Conservation (phyloP, 441 rosid species). For the Populus hybrid region DNA sequence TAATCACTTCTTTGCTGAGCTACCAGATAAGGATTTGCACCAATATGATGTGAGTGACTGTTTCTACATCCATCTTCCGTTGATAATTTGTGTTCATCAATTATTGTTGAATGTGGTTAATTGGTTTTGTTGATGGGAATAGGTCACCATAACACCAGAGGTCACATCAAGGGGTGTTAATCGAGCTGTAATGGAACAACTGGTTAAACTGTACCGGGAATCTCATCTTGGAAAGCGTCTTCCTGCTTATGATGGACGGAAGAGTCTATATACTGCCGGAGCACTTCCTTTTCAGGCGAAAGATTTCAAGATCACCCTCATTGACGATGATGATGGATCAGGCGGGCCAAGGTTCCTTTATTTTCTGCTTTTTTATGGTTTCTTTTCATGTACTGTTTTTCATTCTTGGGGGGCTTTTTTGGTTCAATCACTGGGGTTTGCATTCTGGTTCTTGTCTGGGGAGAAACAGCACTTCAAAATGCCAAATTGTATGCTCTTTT, state of each 20-base stretch:
- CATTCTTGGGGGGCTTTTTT: neutral
- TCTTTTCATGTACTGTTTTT: neutral
- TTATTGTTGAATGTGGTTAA: neutral
- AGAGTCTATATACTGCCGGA: constrained; percentile 93
- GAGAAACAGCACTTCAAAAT: neutral
- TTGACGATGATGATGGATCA: constrained; percentile 86
- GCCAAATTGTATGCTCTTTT: neutral
- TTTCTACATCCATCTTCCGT: neutral
- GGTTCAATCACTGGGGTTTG: neutral
- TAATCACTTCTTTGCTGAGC: constrained; percentile 91
- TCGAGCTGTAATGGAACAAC: constrained; percentile 81
- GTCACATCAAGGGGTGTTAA: constrained; percentile 79
- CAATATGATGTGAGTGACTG: constrained; percentile 83
- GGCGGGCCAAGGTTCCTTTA: constrained; percentile 61
- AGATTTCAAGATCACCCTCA: constrained; percentile 70
- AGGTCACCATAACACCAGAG: constrained; percentile 93
- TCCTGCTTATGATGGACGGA: constrained; percentile 94
- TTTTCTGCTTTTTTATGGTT: neutral
- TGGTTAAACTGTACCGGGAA: constrained; percentile 52
- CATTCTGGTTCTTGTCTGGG: neutral
- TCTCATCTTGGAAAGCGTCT: constrained; percentile 87
- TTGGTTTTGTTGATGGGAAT: neutral
- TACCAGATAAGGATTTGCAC: constrained; percentile 92
- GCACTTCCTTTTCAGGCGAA: constrained; percentile 76
- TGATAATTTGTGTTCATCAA: neutral